These are phyloP conservation scores for Lipomyces yamanashiensis DNA, from an alignment of 805 yeast species.

Conservation along the genomic window DNA sequence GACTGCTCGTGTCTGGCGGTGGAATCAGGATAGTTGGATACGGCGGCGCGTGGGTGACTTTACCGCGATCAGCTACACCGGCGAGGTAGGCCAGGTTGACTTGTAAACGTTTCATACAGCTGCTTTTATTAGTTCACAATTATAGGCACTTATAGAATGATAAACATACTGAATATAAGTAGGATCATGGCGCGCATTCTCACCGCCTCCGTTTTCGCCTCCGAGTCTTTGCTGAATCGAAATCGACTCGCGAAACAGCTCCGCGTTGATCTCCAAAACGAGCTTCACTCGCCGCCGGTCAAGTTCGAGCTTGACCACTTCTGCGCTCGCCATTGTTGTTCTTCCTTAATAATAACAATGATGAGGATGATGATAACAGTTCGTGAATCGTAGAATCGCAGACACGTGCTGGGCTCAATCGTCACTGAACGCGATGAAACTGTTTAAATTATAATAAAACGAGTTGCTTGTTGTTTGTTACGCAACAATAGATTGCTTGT, in stretches of 20 bases:
- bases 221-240: slow-evolving; percentile 17
- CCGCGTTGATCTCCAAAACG: slow-evolving; percentile 44
- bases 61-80: slow-evolving; percentile 41
- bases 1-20: slow-evolving; percentile 42
- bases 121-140: not conserved
- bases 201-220: slow-evolving; percentile 23
- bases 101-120: slow-evolving; percentile 46
- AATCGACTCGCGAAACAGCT: slow-evolving; percentile 40
- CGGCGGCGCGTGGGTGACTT: slow-evolving; percentile 31
- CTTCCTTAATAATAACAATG: no score
- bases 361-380: not conserved
- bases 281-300: slow-evolving; percentile 42
- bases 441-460: no score
- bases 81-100: slow-evolving; percentile 46
- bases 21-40: slow-evolving; percentile 44
- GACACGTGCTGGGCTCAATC: no score
- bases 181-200: slow-evolving; percentile 34
- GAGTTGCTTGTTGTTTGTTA: no score
- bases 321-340: slow-evolving; percentile 13
- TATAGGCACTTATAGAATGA: not conserved
- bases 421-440: no score
- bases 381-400: not conserved
- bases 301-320: slow-evolving; percentile 34
- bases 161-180: slow-evolving; percentile 31
- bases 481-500: no score